Conservation (phyloP, 192 early-diverging fungal genomes). For the Pilobolus umbonatus region DNA sequence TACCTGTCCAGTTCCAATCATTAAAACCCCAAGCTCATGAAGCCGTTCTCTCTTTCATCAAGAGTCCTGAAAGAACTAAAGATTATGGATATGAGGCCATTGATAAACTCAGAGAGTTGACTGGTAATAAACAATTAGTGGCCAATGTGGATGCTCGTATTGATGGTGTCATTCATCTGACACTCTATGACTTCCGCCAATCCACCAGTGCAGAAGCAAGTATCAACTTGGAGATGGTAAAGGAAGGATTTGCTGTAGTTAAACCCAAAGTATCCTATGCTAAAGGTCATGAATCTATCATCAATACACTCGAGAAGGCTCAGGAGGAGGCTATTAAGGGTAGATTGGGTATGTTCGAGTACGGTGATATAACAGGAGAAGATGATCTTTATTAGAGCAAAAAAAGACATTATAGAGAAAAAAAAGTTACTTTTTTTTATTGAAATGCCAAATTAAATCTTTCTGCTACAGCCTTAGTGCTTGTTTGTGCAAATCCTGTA, state of each 20-base stretch:
- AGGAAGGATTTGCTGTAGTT: conserved; percentile 58
- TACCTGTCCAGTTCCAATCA: conserved; percentile 67
- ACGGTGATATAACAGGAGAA: conserved; percentile 51
- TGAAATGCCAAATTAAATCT: conserved; percentile 68
- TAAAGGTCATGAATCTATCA: conserved; percentile 48
- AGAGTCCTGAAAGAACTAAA: conserved; percentile 49
- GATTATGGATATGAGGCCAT: conserved; percentile 79
- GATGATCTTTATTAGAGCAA: conserved; percentile 24
- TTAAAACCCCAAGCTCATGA: conserved; percentile 75
- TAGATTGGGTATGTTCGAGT: conserved; percentile 58
- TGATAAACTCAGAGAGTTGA: conserved; percentile 65
- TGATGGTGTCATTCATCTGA: conserved; percentile 52
- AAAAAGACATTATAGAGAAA: background rate
- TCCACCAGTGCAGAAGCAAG: conserved; percentile 60
- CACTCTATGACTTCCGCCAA: conserved; percentile 58
- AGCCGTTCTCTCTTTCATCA: conserved; percentile 80
- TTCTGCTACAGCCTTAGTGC: conserved; percentile 57
- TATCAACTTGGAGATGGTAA: conserved; percentile 62
- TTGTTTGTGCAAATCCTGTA: conserved; percentile 62
- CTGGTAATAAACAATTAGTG: conserved; percentile 58
- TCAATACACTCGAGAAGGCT: conserved; percentile 61
- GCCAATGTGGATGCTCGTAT: conserved; percentile 69
- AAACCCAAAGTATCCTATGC: conserved; percentile 45
- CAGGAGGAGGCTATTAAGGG: conserved; percentile 63
- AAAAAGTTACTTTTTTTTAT: conserved; percentile 27